Base-by-base conservation (phyloP, 164 flowering plant species). In the Chimonanthus praecox region DNA sequence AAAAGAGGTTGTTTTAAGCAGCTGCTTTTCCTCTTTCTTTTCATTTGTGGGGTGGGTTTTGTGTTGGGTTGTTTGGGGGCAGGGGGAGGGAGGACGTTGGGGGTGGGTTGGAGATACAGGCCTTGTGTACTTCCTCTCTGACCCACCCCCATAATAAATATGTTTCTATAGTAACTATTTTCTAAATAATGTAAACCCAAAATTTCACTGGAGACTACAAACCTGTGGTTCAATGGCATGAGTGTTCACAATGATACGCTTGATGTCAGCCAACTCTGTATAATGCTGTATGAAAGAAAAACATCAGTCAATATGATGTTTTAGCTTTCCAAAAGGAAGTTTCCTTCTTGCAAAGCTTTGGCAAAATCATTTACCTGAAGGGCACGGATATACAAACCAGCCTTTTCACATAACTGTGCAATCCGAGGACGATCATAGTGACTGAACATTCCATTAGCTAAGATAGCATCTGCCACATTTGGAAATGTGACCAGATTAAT, bases 181-280 rank as follows among this genome's bases (percentile, higher is more conserved):
- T 50, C 7, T 6, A 6, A 50, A 6, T 11, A 50, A 50, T 50
- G 16, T 15, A 16, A 21, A 4, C 62, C 67, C 18, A 69, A 72
- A 48, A 64, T 6, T 18, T 4, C 21, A 11, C 6, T 18, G 8
- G 16, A 60, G 67, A 49, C 68, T 4, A 78, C n/a, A 68, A 73
- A 95, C 99, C 98, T 95, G 99, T 68, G 98, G 98, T 84, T 95
- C 99, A 76, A 95, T 93, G 49, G 98, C 98, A 90, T 95, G 98
- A 47, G 99, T 95, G 65, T 95, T 95, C 80, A 95, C 99, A 79
- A 95, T 95, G 60, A 95, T 90, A 76, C 97, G 97, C 75, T 95
- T 95, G 61, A 95, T 88, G 82, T 95, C 98, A 8, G 97, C 94
- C 80, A 95, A 74, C 82, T 95, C 99, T 1, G 89, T 54, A 73